These are phyloP conservation scores for Agapanthus africanus DNA, from an alignment of 106 monocot species.

Conservation along the genomic window DNA sequence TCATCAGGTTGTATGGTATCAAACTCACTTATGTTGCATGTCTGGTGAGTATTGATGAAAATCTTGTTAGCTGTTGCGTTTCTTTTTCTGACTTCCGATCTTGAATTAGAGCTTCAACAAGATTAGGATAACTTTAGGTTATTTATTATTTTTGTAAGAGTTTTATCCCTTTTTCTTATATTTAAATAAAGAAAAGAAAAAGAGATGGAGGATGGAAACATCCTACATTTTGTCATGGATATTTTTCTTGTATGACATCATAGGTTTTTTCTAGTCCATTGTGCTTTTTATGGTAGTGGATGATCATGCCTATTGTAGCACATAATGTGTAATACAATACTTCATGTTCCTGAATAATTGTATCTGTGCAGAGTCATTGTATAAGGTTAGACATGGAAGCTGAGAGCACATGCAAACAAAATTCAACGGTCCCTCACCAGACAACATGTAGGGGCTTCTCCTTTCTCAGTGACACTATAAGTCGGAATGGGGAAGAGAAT, in stretches of 20 bases:
- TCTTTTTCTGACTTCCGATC: too few species aligned
- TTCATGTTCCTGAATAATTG: background rate
- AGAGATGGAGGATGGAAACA: background rate
- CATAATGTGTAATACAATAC: background rate
- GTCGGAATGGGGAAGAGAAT: conserved; percentile 6
- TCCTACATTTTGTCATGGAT: background rate
- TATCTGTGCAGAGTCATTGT: conserved; percentile 58
- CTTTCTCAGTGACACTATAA: background rate
- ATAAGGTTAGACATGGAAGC: conserved; percentile 57
- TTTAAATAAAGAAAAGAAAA: too few species aligned
- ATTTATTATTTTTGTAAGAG: too few species aligned
- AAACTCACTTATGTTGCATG: too few species aligned
- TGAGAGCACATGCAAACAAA: conserved; percentile 40
- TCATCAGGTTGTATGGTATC: too few species aligned
- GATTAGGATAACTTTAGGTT: background rate
- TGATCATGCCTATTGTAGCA: background rate
- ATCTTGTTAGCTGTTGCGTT: too few species aligned
- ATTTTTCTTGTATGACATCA: too few species aligned
- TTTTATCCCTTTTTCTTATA: too few species aligned
- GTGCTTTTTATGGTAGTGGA: background rate
- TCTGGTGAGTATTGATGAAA: too few species aligned
- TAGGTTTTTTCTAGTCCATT: too few species aligned
- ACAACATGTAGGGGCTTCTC: background rate
- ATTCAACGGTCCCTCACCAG: conserved; percentile 13
- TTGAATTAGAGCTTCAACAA: background rate